These are phyloP conservation scores for Rhodomyrtus psidioides DNA, from an alignment of 441 rosid genomes.

Conservation along the genomic window DNA sequence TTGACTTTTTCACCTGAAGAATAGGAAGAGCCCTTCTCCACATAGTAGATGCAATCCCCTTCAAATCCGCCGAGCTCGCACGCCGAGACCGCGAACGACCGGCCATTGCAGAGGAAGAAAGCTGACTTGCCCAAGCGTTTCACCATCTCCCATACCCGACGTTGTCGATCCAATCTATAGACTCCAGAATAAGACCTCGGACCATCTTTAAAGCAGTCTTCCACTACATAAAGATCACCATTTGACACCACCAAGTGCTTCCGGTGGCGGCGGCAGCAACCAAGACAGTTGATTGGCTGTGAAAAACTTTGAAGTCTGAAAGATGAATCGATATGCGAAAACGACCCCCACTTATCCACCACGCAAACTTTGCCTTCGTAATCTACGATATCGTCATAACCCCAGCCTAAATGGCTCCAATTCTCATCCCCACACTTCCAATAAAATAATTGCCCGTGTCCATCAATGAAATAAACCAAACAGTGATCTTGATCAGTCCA, in stretches of 20 bases:
- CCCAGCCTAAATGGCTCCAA: too few relatives aligned
- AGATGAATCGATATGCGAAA: too few relatives aligned
- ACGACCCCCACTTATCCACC: too few relatives aligned
- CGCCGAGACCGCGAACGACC: not conserved
- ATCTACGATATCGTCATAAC: too few relatives aligned
- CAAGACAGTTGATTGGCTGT: not conserved
- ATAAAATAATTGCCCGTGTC: too few relatives aligned
- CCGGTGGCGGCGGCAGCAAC: not conserved
- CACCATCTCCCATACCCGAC: not conserved
- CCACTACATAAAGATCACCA: not conserved
- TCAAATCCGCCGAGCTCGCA: not conserved
- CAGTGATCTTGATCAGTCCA: too few relatives aligned
- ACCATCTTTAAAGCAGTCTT: not conserved
- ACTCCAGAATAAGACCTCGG: not conserved
- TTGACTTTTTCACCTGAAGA: not conserved
- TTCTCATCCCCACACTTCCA: too few relatives aligned
- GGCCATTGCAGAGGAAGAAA: not conserved
- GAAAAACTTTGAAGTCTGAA: not conserved
- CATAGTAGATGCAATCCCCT: not conserved
- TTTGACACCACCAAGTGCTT: not conserved
- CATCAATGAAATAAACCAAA: too few relatives aligned
- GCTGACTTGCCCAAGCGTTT: not conserved
- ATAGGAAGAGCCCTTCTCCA: not conserved
- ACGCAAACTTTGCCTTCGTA: too few relatives aligned
- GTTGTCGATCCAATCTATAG: not conserved